phyloP scores from a whole-genome alignment of 345 rosid species.

The Eucalyptus curtisii region DNA sequence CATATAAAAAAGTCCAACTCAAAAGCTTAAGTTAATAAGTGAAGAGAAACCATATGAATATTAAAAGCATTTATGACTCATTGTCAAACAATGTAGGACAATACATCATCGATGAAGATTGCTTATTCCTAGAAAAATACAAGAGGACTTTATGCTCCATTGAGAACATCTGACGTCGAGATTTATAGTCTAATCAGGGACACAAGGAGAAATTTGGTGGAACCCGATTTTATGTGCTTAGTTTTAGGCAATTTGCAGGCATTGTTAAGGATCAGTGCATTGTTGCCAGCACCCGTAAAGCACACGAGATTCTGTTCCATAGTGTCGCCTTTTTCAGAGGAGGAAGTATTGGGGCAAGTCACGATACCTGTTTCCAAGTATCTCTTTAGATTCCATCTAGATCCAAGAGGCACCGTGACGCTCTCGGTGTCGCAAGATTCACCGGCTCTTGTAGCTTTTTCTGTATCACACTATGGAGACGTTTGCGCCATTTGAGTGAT shows the following conservation, averaged over 20 bases:
- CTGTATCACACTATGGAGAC: not conserved
- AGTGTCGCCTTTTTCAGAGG: not conserved
- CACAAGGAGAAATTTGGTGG: not conserved
- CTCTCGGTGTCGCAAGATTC: not conserved
- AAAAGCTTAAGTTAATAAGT: not conserved
- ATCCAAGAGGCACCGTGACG: not conserved
- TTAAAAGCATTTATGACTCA: not conserved
- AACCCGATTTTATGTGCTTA: not conserved
- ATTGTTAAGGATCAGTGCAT: not conserved
- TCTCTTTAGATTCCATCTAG: not conserved
- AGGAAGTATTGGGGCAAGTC: not conserved
- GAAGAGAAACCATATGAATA: no score
- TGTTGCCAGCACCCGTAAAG: not conserved
- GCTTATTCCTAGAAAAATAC: not conserved
- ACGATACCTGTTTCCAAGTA: not conserved
- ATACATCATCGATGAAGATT: not conserved
- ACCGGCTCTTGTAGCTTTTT: not conserved
- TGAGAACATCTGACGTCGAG: not conserved
- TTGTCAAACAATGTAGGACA: no score
- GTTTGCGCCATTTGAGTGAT: not conserved
- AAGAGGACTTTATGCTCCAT: not conserved
- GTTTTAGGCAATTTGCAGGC: not conserved
- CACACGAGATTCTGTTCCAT: not conserved
- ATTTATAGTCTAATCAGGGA: not conserved
- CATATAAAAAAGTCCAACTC: no score